Base-by-base conservation (phyloP, 129 eudicot species). In the Apium graveolens region DNA sequence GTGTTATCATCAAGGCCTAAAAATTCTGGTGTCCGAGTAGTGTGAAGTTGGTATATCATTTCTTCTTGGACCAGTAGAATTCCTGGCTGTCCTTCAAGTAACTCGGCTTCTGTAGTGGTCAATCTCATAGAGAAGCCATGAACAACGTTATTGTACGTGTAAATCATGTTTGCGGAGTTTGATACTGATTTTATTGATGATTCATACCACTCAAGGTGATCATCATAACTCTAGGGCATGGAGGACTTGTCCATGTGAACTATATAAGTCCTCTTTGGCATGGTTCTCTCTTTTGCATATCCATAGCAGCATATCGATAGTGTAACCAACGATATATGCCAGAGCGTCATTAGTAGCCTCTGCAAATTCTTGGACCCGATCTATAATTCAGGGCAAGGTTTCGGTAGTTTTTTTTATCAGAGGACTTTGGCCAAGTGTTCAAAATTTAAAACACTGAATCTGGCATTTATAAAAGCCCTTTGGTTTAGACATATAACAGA, bases 21-120 rank as follows among this genome's bases (percentile, higher is more conserved):
- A 78, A 92, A 90, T 84, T 83, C 89, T 1, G 97, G 97, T 51
- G 94, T 76, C 9, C 89, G 85, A 38, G 97, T 91, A 18, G 97
- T 91, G 81, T 91, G 97, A 74, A 91, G 92, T 79, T 87, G 80
- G 41, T 89, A 91, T n/a, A 32, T 44, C 27, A 74, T 76, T 62
- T 91, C 97, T 78, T 90, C 89, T 62, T 82, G 85, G 78, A 91
- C 85, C 2, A 86, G 80, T 3, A 91, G 78, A 42, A 88, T 73
- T 65, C 93, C 97, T 0, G 82, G 85, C 69, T 84, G 88, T n/a
- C 81, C 57, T 79, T 81, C 84, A 0, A 91, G 92, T 31, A 75
- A 41, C 53, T 80, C 60, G 57, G 92, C 95, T 79, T 92, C 90
- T 32, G 82, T 89, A 12, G 60, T 75, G 0, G 90, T 83, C 37